These are phyloP conservation scores for Boechera stricta DNA, from an alignment of 345 rosid genomes.

Conservation along the genomic window DNA sequence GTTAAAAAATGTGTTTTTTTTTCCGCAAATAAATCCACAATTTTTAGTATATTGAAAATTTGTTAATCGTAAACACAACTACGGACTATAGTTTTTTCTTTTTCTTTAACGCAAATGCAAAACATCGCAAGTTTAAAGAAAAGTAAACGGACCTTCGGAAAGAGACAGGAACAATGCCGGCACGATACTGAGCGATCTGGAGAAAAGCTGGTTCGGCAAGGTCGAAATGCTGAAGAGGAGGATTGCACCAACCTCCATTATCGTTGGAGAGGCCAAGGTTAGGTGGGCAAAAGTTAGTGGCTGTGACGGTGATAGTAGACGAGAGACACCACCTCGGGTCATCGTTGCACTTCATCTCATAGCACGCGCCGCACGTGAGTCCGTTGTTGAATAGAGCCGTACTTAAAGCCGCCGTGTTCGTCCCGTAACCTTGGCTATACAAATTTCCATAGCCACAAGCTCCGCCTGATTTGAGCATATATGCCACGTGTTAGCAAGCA, in stretches of 20 bases:
- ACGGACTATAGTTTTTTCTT: too few relatives aligned
- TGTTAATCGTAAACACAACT: neutral
- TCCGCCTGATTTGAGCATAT: constrained; percentile 55
- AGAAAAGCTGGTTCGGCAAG: constrained; percentile 94
- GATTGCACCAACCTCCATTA: constrained; percentile 99
- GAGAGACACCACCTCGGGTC: constrained; percentile 78
- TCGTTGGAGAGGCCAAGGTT: constrained; percentile 69
- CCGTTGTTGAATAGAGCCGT: constrained; percentile 84
- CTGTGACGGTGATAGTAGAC: constrained; percentile 71
- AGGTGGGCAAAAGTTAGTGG: constrained; percentile 93
- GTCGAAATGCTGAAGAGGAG: constrained; percentile 96
- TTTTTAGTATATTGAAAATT: neutral
- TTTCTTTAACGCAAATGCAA: too few relatives aligned
- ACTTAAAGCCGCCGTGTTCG: constrained; percentile 80
- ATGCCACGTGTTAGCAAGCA: constrained; percentile 22
- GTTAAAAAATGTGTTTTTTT: too few relatives aligned
- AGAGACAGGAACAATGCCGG: constrained; percentile 93
- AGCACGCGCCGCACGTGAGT: constrained; percentile 78
- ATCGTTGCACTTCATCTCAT: constrained; percentile 66
- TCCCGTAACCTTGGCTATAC: constrained; percentile 78
- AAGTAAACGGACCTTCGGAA: constrained; percentile 66
- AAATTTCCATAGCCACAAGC: constrained; percentile 84
- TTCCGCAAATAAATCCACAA: too few relatives aligned
- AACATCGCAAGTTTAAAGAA: neutral
- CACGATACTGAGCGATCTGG: constrained; percentile 89